A percentile compares a stretch with the other conserved stretches of the same genome.
Evolutionary conservation across 495 filamentous ascomycete genomes (phyloP).

Genomic region (Hyaloscypha hepaticicola): DNA sequence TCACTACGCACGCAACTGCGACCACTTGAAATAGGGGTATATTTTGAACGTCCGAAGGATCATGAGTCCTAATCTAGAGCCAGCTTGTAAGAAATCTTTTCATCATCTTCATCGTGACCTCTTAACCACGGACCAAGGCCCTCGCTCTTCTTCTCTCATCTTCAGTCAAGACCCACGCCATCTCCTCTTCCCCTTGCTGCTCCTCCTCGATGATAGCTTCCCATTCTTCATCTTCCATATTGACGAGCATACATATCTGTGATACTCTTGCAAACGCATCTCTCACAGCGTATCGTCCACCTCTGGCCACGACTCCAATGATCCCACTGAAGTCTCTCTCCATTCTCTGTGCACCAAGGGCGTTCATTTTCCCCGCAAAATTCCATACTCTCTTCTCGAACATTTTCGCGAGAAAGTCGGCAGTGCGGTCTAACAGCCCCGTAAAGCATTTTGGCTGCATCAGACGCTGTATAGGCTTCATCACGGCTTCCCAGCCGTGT

Average conservation of each 20-base stretch:
- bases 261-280: slow-evolving; percentile 76
- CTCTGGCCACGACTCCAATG: slow-evolving; percentile 70
- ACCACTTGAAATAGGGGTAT: too few species aligned
- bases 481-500: slow-evolving; percentile 78
- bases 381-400: slow-evolving; percentile 91
- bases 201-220: slow-evolving; percentile 58
- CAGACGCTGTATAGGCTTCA: slow-evolving; percentile 79
- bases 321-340: slow-evolving; percentile 86
- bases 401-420: slow-evolving; percentile 68
- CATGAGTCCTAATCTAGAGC: not conserved
- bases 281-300: slow-evolving; percentile 73
- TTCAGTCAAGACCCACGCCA: slow-evolving; percentile 53
- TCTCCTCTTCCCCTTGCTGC: slow-evolving; percentile 42
- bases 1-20: too few species aligned
- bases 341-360: slow-evolving; percentile 80
- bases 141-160: slow-evolving; percentile 55
- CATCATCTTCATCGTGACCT: not conserved
- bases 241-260: slow-evolving; percentile 86
- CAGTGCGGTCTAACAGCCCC: slow-evolving; percentile 67
- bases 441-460: slow-evolving; percentile 72
- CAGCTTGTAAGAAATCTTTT: not conserved
- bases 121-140: slow-evolving; percentile 39
- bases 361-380: slow-evolving; percentile 76
- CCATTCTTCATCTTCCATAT: slow-evolving; percentile 99
- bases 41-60: too few species aligned